Percentiles rank a stretch among this genome's conserved stretches.
These are phyloP conservation scores for Leishmania tarentolae DNA, from an alignment of 208 protist genomes.

Conservation along the genomic window DNA sequence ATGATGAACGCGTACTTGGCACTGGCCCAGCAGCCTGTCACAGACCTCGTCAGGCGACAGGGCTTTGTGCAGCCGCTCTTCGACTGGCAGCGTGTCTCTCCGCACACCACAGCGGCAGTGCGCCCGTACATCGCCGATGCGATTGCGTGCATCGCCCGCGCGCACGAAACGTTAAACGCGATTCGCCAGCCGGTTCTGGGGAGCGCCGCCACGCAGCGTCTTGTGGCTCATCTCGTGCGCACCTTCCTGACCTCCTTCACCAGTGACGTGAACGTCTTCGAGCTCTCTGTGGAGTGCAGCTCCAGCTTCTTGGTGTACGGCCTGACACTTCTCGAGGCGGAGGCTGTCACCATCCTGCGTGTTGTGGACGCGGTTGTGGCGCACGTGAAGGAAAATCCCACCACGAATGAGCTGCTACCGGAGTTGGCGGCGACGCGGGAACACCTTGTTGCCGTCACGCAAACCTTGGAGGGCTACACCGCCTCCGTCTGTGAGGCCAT, in stretches of 20 bases:
- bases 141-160: constrained; percentile 69
- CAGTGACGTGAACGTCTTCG: constrained; percentile 72
- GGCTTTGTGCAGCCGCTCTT: constrained; percentile 77
- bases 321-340: constrained; percentile 73
- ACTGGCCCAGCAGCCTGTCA: constrained; percentile 74
- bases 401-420: constrained; percentile 37
- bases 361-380: constrained; percentile 59
- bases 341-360: constrained; percentile 64
- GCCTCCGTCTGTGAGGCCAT: constrained; percentile 38
- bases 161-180: constrained; percentile 68
- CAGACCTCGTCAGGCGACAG: constrained; percentile 50
- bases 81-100: constrained; percentile 84
- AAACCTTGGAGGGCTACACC: constrained; percentile 33
- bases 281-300: constrained; percentile 85
- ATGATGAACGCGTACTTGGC: constrained; percentile 79
- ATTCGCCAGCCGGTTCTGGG: constrained; percentile 79
- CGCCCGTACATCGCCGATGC: constrained; percentile 81
- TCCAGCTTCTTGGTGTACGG: constrained; percentile 66
- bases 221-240: constrained; percentile 70
- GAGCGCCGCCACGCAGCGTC: constrained; percentile 69
- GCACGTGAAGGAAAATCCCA: constrained; percentile 22
- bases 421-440: constrained; percentile 22
- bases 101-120: constrained; percentile 58
- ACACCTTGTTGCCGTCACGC: constrained; percentile 10
- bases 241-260: constrained; percentile 69